phyloP scores from a whole-genome alignment of 352 stramenopile genomes.

The Halophytophthora batemanensis region DNA sequence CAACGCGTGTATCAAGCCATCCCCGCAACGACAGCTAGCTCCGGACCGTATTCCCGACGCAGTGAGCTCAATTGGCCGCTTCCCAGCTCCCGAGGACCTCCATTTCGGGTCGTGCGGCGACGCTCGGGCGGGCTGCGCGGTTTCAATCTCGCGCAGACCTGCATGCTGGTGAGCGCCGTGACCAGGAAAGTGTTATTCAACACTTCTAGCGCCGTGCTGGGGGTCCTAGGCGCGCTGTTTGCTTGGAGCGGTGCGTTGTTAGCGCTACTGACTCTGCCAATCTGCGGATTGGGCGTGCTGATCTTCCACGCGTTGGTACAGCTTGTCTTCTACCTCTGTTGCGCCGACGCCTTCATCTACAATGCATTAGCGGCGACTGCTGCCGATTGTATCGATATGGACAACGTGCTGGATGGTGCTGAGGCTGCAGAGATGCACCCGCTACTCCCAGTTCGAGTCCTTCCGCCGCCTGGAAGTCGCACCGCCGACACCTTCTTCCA shows the following conservation, averaged over 20 bases:
- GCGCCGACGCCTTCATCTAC: conserved; percentile 43
- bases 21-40: neutral
- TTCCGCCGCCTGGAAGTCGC: conserved; percentile 6
- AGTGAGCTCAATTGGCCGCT: too few species aligned
- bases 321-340: conserved; percentile 35
- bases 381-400: conserved; percentile 16
- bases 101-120: conserved; percentile 1
- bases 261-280: conserved; percentile 35
- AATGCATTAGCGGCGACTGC: conserved; percentile 37
- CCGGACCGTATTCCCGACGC: too few species aligned
- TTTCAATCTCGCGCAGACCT: conserved; percentile 25
- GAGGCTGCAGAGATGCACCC: conserved; percentile 18
- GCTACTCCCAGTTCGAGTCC: conserved; percentile 36
- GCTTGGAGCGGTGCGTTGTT: conserved; percentile 23
- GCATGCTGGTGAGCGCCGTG: conserved; percentile 18
- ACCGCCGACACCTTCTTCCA: conserved; percentile 8
- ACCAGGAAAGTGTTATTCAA: conserved; percentile 28
- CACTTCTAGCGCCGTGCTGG: conserved; percentile 22
- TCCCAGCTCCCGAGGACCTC: too few species aligned
- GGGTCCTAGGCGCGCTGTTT: conserved; percentile 10
- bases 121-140: conserved; percentile 9
- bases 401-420: conserved; percentile 10
- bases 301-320: conserved; percentile 45
- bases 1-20: conserved; percentile 16
- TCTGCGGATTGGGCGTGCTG: conserved; percentile 52